Evolutionary conservation across 208 protist genomes (phyloP).

Genomic region (Wallacemonas sp.): DNA sequence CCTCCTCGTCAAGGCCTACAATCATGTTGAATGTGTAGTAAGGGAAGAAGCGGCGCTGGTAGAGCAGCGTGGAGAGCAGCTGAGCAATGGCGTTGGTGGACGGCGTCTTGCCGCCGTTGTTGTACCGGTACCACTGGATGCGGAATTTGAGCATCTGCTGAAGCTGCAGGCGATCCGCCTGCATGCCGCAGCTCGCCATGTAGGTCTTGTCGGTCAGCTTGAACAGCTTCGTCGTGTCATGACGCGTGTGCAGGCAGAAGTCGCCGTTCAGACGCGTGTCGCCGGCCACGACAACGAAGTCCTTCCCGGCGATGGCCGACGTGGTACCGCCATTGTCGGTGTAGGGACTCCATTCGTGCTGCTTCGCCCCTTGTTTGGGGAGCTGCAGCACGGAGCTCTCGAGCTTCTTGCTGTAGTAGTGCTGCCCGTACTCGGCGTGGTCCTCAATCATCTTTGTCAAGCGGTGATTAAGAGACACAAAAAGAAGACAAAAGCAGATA

Average conservation of each 20-base stretch:
- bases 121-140: conserved; percentile 95
- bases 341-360: conserved; percentile 92
- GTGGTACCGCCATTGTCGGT: conserved; percentile 95
- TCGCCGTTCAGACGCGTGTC: conserved; percentile 98
- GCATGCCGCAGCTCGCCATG: conserved; percentile 96
- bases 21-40: conserved; percentile 99
- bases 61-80: conserved; percentile 97
- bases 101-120: conserved; percentile 91
- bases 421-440: conserved; percentile 68
- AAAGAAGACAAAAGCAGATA: neutral
- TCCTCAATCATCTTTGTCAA: conserved; percentile 75
- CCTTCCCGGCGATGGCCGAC: conserved; percentile 94
- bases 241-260: conserved; percentile 96
- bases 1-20: conserved; percentile 94
- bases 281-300: conserved; percentile 96
- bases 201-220: conserved; percentile 92
- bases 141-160: conserved; percentile 94
- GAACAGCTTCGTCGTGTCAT: conserved; percentile 93
- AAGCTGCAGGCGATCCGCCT: conserved; percentile 95
- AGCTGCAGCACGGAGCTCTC: conserved; percentile 59
- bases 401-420: conserved; percentile 76
- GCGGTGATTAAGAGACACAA: neutral
- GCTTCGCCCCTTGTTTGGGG: conserved; percentile 66
- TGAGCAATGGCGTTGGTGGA: conserved; percentile 93
- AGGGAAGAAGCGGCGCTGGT: conserved; percentile 98